Base-by-base conservation (phyloP, 2,329 filamentous ascomycete genomes). In the Colletotrichum orchidophilum region DNA sequence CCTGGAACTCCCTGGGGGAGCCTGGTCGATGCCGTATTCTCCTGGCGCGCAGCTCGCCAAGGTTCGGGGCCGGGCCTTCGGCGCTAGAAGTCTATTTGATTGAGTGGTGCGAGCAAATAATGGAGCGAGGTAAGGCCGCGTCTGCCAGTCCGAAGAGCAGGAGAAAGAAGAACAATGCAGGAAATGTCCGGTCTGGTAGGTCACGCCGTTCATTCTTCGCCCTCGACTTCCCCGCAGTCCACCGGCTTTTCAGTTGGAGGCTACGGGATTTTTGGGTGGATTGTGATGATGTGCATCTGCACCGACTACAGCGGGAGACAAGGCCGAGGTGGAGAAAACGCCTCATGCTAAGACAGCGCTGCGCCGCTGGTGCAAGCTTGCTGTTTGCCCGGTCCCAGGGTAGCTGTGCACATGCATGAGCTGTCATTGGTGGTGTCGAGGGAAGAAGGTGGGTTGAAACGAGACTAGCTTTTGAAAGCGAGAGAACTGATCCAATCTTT, bases 21-120 rank as follows among this genome's bases (percentile, higher is more conserved):
- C n/a, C 26, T 35, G 54, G 21, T 31, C 21, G 49, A 13, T 50
- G 49, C 52, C 62, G 70, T 42, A 52, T 70, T 31, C 59, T 42
- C 52, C 46, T 59, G 35, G 29, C 31, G 31, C 50, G 29, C 15
- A 21, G 33, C 50, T 63, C 29, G 60, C 46, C 46, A 63, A 63
- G 31, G 24, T 54, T 66, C 53, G 59, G 42, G 15, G 6, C 4
- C 21, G 59, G 42, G 63, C 57, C 59, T 59, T 63, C 54, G 54
- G n/a, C 26, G 24, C n/a, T 52, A 60, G 31, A 63, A 5, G 64
- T 63, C 27, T 71, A 59, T 63, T 71, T 49, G 26, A 59, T 54
- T 52, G n/a, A 60, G 27, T 42, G 64, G 69, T 52, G 66, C 50
- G 53, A 69, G 58, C 69, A 64, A 71, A 58, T 39, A 69, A 71